Evolutionary conservation across 768 basidiomycete species (phyloP).

Genomic region (Hypsizygus marmoreus): DNA sequence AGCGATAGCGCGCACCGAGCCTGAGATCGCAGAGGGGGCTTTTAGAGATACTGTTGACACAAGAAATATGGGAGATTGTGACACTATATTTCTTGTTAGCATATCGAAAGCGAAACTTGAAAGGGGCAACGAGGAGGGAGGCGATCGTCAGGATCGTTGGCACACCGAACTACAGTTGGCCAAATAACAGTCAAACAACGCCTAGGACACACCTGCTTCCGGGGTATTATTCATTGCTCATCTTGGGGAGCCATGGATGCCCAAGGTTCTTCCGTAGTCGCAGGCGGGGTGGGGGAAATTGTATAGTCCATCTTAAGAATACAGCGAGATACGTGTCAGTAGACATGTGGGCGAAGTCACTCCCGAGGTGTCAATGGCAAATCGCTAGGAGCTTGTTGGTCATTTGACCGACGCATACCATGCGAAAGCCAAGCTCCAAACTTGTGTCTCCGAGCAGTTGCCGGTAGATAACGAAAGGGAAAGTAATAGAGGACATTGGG

Average conservation of each 20-base stretch:
- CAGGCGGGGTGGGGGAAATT: too few relatives aligned
- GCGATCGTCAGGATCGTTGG: too few relatives aligned
- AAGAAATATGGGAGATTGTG: too few relatives aligned
- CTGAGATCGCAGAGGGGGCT: too few relatives aligned
- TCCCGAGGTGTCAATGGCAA: conserved; percentile 29
- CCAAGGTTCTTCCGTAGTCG: too few relatives aligned
- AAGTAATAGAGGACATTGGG: background rate
- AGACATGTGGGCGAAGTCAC: conserved; percentile 36
- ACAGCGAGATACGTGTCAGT: conserved; percentile 32
- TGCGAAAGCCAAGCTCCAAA: conserved; percentile 18
- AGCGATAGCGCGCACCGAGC: too few relatives aligned
- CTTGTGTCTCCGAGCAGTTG: conserved; percentile 9
- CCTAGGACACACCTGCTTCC: conserved; percentile 11
- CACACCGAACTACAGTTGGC: too few relatives aligned
- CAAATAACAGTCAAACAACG: background rate
- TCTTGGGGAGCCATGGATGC: conserved; percentile 1
- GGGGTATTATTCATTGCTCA: conserved; percentile 11
- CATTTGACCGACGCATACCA: conserved; percentile 35
- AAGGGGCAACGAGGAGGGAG: too few relatives aligned
- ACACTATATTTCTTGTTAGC: too few relatives aligned
- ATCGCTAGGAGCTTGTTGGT: conserved; percentile 24
- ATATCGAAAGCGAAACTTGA: too few relatives aligned
- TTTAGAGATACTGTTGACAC: too few relatives aligned
- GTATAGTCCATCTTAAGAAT: conserved; percentile 15
- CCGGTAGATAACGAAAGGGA: conserved; percentile 2